Base-by-base conservation (phyloP, 352 stramenopile species). In the Paralagenidium karlingii region DNA sequence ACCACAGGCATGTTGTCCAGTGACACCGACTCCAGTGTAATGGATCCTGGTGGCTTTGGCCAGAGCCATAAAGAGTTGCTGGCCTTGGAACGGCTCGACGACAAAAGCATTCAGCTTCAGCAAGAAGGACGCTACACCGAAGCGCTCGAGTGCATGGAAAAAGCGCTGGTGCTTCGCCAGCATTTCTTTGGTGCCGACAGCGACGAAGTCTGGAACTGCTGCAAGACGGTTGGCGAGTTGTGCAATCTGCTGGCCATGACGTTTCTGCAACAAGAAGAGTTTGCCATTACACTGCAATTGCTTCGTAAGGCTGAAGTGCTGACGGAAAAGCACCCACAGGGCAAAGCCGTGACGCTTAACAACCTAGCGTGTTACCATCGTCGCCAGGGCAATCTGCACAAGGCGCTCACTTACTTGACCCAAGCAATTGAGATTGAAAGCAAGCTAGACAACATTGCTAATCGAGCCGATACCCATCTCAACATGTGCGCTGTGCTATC, bases 201-300 rank as follows among this genome's bases (percentile, higher is more conserved):
- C 24, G 67, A 94, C 22, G 76, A 96, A 44, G 85, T 97, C 2
- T 87, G 78, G 65, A 47, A 51, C 5, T 83, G 79, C 3, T 97
- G 89, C 60, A 88, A 87, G 51, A 96, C 82, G 0, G 78, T 97
- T 6, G 86, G 84, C n/a, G 86, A 97, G 49, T 94, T 96, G 78
- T 97, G 84, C 63, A 97, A 97, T 56, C 53, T 96, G 16, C 63
- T 97, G 15, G 86, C 89, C 7, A 97, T 97, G 89, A 96, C 78
- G n/a, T 96, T 95, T 42, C 48, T 97, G 21, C 89, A 97, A 54
- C 84, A 97, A 42, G 88, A 93, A 32, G 78, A 95, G 38, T 97
- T 96, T 40, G 58, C 65, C 11, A 87, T 96, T 34, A 78, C 89
- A 40, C 55, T 96, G 6, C 86, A 97, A 51, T 46, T 97, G 30